phyloP scores from a whole-genome alignment of 352 stramenopile species.

The Globisporangium cederbergense region DNA sequence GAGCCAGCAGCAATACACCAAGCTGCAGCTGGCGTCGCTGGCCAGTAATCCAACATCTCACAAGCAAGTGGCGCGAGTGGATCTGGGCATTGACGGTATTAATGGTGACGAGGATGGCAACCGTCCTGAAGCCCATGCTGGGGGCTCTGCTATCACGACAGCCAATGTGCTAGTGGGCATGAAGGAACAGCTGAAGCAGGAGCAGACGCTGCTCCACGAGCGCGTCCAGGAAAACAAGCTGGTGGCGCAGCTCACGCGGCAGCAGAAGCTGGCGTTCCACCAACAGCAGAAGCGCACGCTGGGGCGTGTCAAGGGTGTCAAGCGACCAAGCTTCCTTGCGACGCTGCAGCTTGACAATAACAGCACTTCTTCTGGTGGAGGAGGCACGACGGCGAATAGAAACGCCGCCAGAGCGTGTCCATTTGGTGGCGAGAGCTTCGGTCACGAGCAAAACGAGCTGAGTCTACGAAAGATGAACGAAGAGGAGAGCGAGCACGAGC shows the following conservation, averaged over 20 bases:
- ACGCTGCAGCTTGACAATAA: conserved; percentile 25
- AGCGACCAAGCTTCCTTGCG: conserved; percentile 27
- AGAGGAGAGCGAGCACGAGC: neutral
- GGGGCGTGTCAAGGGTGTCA: conserved; percentile 11
- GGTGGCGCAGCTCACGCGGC: conserved; percentile 12
- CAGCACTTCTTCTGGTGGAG: neutral
- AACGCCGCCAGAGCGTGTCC: neutral
- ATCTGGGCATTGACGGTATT: neutral
- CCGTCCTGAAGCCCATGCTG: neutral
- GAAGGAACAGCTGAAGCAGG: conserved; percentile 1
- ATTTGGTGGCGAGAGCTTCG: neutral
- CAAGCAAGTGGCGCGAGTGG: conserved; percentile 4
- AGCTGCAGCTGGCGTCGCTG: conserved; percentile 10
- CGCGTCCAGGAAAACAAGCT: conserved; percentile 18
- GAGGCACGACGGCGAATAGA: neutral
- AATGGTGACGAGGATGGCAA: neutral
- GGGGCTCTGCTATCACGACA: neutral
- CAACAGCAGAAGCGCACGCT: conserved; percentile 22
- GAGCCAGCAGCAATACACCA: conserved; percentile 29
- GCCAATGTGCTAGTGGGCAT: neutral
- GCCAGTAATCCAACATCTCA: neutral
- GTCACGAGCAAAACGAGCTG: neutral
- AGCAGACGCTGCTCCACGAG: conserved; percentile 12
- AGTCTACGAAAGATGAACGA: neutral
- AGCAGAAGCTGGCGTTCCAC: conserved; percentile 19